Percentiles rank a stretch among this genome's conserved stretches.
Conservation (phyloP, 2,329 filamentous ascomycete species). For the Fusarium secorum region DNA sequence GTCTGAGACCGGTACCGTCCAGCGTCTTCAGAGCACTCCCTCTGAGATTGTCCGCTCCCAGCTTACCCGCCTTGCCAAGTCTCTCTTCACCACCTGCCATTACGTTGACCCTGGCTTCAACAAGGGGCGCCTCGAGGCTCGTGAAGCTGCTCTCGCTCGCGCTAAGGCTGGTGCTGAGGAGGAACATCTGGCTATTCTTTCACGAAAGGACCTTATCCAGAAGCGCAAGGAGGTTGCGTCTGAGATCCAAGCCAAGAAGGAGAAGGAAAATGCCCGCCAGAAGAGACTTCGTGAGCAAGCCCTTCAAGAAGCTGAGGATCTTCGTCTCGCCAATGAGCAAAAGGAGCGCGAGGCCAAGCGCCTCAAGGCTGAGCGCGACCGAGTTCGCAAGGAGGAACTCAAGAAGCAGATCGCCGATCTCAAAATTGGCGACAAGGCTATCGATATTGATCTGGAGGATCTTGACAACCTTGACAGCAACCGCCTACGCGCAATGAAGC, state of each 20-base stretch:
- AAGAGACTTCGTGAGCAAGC: conserved; percentile 88
- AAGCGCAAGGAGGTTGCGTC: conserved; percentile 98
- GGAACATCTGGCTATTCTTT: conserved; percentile 86
- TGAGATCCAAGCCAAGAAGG: conserved; percentile 84
- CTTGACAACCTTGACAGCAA: conserved; percentile 88
- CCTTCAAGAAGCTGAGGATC: conserved; percentile 86
- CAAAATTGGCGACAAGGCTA: conserved; percentile 82
- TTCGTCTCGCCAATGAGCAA: conserved; percentile 90
- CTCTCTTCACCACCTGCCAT: conserved; percentile 91
- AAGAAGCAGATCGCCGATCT: conserved; percentile 92
- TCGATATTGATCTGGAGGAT: conserved; percentile 79
- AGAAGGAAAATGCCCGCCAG: conserved; percentile 90
- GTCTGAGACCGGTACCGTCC: conserved; percentile 81
- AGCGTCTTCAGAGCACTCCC: conserved; percentile 95
- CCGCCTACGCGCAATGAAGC: conserved; percentile 90
- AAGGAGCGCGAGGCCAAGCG: conserved; percentile 88
- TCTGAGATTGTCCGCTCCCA: conserved; percentile 97
- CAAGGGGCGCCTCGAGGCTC: conserved; percentile 79
- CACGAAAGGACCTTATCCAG: conserved; percentile 88
- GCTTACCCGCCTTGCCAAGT: conserved; percentile 88
- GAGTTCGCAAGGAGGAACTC: conserved; percentile 90
- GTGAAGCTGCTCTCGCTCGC: conserved; percentile 79
- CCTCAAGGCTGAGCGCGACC: conserved; percentile 84
- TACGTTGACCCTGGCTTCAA: conserved; percentile 94
- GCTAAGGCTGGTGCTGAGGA: conserved; percentile 89